A percentile compares a stretch with the other conserved stretches of the same genome.
Evolutionary conservation across 306 rosid genomes (phyloP).

Genomic region (Cucurbita maxima): DNA sequence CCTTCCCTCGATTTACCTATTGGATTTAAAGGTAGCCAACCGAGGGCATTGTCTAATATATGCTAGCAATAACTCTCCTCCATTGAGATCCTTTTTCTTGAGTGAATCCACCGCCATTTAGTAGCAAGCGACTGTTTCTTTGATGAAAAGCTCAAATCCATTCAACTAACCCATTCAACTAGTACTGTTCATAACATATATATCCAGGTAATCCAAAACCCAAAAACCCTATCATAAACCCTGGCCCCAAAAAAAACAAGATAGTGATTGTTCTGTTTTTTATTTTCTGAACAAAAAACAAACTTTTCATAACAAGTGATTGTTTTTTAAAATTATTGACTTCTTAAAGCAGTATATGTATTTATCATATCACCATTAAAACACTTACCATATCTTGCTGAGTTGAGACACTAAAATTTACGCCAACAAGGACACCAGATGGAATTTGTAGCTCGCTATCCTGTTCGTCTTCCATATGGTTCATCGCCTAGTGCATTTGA

Average conservation of each 20-base stretch:
- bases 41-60: too few relatives aligned
- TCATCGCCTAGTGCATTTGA: neutral
- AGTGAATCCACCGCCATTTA: too few relatives aligned
- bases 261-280: too few relatives aligned
- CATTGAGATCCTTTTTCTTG: too few relatives aligned
- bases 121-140: too few relatives aligned
- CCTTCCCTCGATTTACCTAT: too few relatives aligned
- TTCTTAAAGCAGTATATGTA: neutral
- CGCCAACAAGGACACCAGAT: slow-evolving; percentile 6
- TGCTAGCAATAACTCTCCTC: too few relatives aligned
- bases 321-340: neutral
- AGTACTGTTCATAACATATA: neutral
- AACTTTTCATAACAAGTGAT: neutral
- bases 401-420: slow-evolving; percentile 6
- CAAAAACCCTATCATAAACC: neutral
- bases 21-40: too few relatives aligned
- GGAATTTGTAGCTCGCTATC: slow-evolving; percentile 7
- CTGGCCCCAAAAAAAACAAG: neutral
- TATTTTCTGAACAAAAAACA: neutral
- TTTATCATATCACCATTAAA: neutral
- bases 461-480: slow-evolving; percentile 8
- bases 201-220: neutral
- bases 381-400: slow-evolving; percentile 6
- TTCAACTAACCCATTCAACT: neutral
- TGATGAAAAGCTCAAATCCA: neutral